Percentiles rank a stretch among this genome's conserved stretches.
These are phyloP conservation scores for Podospora australis DNA, from an alignment of 495 filamentous ascomycete species.

Conservation along the genomic window DNA sequence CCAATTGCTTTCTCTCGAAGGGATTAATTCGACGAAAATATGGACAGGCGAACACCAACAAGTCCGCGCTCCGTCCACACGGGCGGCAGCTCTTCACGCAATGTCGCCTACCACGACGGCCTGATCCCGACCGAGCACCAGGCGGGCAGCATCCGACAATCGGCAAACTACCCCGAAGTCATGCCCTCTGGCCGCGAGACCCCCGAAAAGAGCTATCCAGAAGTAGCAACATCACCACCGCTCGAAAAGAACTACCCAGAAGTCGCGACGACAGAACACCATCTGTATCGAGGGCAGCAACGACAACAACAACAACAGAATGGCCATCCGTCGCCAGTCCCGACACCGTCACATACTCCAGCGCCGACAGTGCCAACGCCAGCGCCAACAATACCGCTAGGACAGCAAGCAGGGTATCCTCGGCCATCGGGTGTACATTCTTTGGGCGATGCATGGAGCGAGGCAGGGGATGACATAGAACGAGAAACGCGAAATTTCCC, in stretches of 20 bases:
- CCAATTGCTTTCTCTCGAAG: no score
- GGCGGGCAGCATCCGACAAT: not conserved
- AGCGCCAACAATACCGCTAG: not conserved
- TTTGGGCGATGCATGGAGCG: slow-evolving; percentile 7
- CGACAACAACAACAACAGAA: not conserved
- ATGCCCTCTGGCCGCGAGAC: not conserved
- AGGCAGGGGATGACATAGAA: not conserved
- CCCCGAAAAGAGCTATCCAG: slow-evolving; percentile 1
- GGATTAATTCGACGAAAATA: not conserved
- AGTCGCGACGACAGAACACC: slow-evolving; percentile 1
- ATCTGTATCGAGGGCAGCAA: not conserved
- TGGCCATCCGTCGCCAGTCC: no score
- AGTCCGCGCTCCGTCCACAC: no score
- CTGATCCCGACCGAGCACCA: slow-evolving; percentile 10
- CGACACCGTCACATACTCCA: not conserved
- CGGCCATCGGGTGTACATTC: slow-evolving; percentile 8
- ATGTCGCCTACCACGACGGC: slow-evolving; percentile 18
- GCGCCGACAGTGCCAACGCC: not conserved
- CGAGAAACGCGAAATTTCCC: not conserved
- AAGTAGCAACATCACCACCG: not conserved
- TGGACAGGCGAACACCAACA: slow-evolving; percentile 2
- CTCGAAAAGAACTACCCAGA: slow-evolving; percentile 16
- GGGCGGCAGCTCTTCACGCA: no score
- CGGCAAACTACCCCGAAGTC: slow-evolving; percentile 14
- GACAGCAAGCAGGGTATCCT: not conserved